phyloP scores from a whole-genome alignment of 2,329 filamentous ascomycete genomes.

The Neofusicoccum laricinum region DNA sequence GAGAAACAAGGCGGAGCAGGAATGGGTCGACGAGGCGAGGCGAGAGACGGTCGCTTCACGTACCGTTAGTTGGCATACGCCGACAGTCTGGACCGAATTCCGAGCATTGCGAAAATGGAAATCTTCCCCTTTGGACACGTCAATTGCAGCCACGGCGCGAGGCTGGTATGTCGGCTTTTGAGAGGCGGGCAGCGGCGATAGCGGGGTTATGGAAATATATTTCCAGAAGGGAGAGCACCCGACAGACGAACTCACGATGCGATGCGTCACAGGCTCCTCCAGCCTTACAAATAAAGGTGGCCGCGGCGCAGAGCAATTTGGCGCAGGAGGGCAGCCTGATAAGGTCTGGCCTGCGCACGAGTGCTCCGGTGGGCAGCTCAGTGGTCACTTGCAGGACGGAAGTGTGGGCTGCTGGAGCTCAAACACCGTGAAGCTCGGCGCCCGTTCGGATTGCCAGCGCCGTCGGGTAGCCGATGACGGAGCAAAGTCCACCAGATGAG shows the following conservation, averaged over 20 bases:
- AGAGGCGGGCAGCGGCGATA: not conserved
- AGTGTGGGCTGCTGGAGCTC: constrained; percentile 2
- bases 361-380: constrained; percentile 7
- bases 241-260: not conserved
- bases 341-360: not conserved
- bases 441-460: constrained; percentile 6
- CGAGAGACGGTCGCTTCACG: too few species aligned
- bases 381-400: not conserved
- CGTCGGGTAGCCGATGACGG: constrained; percentile 6
- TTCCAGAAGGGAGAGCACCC: not conserved
- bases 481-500: not conserved
- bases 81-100: not conserved
- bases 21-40: not conserved
- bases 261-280: not conserved
- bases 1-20: not conserved
- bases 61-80: too few species aligned
- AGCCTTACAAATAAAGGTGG: constrained; percentile 4
- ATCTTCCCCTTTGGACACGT: not conserved
- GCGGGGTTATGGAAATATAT: constrained; percentile 8
- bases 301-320: not conserved
- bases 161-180: not conserved
- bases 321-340: constrained; percentile 1
- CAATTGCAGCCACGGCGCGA: not conserved
- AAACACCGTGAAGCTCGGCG: constrained; percentile 9
- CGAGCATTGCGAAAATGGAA: not conserved